A percentile compares a stretch with the other conserved stretches of the same genome.
Conservation (phyloP, 1,284 basidiomycete species). For the Heterobasidion annosum region DNA sequence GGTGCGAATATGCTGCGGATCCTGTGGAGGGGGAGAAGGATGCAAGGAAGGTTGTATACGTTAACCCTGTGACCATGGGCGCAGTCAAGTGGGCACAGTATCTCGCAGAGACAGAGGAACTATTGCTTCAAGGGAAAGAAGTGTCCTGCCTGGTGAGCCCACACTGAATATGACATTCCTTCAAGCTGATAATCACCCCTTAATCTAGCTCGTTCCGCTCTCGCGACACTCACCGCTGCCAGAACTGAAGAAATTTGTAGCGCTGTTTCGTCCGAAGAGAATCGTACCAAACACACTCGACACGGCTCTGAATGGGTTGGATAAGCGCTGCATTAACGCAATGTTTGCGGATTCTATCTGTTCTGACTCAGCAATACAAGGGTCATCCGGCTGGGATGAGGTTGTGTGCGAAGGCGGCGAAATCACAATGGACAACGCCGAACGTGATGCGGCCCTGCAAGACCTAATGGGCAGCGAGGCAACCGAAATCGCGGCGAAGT, state of each 20-base stretch:
- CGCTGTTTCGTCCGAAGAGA: constrained; percentile 65
- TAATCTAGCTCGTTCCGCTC: constrained; percentile 65
- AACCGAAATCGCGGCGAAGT: constrained; percentile 32
- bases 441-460: constrained; percentile 40
- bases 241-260: constrained; percentile 74
- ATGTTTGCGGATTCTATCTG: constrained; percentile 46
- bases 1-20: constrained; percentile 44
- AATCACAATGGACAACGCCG: constrained; percentile 13
- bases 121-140: constrained; percentile 33
- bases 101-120: constrained; percentile 32
- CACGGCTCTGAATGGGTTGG: constrained; percentile 48
- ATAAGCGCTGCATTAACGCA: constrained; percentile 59
- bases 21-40: background rate
- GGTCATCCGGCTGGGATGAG: constrained; percentile 1
- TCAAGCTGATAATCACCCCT: background rate
- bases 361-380: constrained; percentile 30
- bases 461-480: constrained; percentile 53
- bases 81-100: constrained; percentile 55
- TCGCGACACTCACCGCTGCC: constrained; percentile 81
- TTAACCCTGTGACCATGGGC: constrained; percentile 70
- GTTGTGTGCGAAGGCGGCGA: constrained; percentile 9
- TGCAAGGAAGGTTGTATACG: constrained; percentile 51
- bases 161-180: background rate
- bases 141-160: constrained; percentile 52
- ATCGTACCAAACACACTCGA: constrained; percentile 78